These are phyloP conservation scores for Rhodotorula sp. DNA, from an alignment of 1,284 basidiomycete genomes.

Conservation along the genomic window DNA sequence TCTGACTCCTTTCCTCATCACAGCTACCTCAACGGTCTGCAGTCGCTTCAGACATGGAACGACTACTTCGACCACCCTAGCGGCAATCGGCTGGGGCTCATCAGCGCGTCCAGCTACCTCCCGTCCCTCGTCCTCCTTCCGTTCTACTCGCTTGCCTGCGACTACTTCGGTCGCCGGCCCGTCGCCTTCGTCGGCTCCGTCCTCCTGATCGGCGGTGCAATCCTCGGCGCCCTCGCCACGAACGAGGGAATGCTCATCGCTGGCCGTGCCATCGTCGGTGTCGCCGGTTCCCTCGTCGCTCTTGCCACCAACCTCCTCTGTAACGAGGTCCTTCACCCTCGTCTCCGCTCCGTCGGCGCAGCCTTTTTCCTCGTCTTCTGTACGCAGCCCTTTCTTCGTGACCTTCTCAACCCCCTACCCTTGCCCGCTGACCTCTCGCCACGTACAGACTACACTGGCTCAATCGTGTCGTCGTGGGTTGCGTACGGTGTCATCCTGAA, in stretches of 20 bases:
- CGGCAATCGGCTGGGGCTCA: slow-evolving; percentile 32
- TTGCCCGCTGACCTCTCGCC: background rate
- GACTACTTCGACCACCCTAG: slow-evolving; percentile 4
- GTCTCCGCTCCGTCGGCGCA: slow-evolving; percentile 8
- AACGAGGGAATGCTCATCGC: slow-evolving; percentile 23
- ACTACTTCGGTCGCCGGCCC: slow-evolving; percentile 14
- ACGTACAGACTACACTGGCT: slow-evolving; percentile 44
- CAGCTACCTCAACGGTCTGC: slow-evolving; percentile 10
- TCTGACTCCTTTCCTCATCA: too few relatives aligned
- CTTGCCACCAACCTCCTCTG: slow-evolving; percentile 64
- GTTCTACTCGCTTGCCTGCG: slow-evolving; percentile 12
- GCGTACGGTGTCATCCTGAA: slow-evolving; percentile 57
- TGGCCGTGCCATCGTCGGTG: slow-evolving; percentile 24
- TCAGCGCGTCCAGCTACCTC: slow-evolving; percentile 24
- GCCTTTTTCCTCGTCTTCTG: slow-evolving; percentile 18
- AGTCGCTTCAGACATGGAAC: slow-evolving; percentile 21
- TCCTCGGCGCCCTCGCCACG: slow-evolving; percentile 18
- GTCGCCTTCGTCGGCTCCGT: slow-evolving; percentile 5
- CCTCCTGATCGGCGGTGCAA: slow-evolving; percentile 17
- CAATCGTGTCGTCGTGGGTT: slow-evolving; percentile 67
- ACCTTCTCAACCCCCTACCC: too few relatives aligned
- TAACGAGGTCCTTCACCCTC: slow-evolving; percentile 63
- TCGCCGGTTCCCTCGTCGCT: slow-evolving; percentile 35
- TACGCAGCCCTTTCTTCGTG: too few relatives aligned
- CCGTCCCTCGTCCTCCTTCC: slow-evolving; percentile 19